Conservation (phyloP, 148 eudicot genomes). For the Agrostemma githago region DNA sequence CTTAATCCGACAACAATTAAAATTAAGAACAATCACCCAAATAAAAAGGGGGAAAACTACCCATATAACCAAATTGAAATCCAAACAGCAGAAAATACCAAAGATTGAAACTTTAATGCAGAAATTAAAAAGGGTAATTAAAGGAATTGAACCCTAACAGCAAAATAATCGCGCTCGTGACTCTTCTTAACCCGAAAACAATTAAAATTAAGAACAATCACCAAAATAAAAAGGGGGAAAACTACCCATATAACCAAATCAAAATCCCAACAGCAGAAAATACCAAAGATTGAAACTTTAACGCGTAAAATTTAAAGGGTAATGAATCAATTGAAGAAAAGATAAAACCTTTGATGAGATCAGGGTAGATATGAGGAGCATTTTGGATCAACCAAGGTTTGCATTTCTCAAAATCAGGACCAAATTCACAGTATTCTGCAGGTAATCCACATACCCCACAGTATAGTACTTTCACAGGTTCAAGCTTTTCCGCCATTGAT, state of each 20-base stretch:
- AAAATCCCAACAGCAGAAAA: neutral
- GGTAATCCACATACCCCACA: conserved; percentile 83
- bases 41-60: neutral
- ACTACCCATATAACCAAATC: neutral
- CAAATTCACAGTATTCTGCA: conserved; percentile 91
- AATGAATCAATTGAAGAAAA: neutral
- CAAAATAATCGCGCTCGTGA: no score
- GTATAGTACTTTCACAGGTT: conserved; percentile 61
- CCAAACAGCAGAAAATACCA: neutral
- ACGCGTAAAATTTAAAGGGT: neutral
- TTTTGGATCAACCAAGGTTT: conserved; percentile 86
- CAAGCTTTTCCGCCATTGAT: conserved; percentile 75
- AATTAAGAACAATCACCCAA: conserved; percentile 15
- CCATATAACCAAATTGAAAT: neutral
- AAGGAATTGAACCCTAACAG: neutral
- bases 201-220: no score
- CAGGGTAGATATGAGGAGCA: conserved; percentile 71
- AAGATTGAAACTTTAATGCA: neutral
- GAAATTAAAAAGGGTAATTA: neutral
- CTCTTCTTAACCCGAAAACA: no score
- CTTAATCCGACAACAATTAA: no score
- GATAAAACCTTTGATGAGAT: conserved; percentile 56
- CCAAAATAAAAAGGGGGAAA: neutral
- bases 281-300: neutral
- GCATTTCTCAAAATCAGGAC: conserved; percentile 84